phyloP scores from a whole-genome alignment of 768 basidiomycete species.

The Leccinum fibrillosum region DNA sequence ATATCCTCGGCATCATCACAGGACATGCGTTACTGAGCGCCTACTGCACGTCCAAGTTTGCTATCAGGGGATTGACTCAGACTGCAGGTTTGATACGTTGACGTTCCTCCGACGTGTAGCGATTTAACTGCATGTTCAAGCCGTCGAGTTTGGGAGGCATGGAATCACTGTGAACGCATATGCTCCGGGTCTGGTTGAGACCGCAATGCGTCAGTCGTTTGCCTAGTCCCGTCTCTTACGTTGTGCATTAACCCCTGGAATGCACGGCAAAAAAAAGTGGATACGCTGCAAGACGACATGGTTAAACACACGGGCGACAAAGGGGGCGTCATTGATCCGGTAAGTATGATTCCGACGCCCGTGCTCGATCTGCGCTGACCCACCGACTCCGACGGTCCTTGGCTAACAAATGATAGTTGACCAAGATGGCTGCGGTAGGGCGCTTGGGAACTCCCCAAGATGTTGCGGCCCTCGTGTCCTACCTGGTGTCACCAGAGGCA shows the following conservation, averaged over 20 bases:
- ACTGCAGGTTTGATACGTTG: constrained; percentile 15
- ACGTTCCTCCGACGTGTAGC: background rate
- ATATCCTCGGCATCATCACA: constrained; percentile 2
- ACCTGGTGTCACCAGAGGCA: constrained; percentile 33
- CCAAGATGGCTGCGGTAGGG: constrained; percentile 15
- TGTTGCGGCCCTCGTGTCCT: constrained; percentile 37
- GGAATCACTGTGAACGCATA: constrained; percentile 37
- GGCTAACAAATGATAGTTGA: constrained; percentile 4
- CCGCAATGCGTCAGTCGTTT: constrained; percentile 26
- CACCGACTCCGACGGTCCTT: background rate
- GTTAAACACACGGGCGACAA: constrained; percentile 10
- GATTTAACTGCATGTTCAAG: constrained; percentile 16
- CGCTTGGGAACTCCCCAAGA: constrained; percentile 28
- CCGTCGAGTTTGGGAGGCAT: constrained; percentile 28
- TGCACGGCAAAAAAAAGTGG: background rate
- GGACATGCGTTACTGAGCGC: constrained; percentile 29
- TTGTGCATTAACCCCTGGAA: background rate
- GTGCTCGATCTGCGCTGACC: background rate
- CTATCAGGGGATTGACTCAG: constrained; percentile 42
- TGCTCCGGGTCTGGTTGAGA: constrained; percentile 31
- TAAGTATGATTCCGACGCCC: constrained; percentile 9
- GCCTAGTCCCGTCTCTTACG: background rate
- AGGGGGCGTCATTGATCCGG: constrained; percentile 14
- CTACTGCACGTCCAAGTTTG: constrained; percentile 42
- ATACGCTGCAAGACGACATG: constrained; percentile 10